These are phyloP conservation scores for Filobasidium floriforme DNA, from an alignment of 768 basidiomycete species.

Conservation along the genomic window DNA sequence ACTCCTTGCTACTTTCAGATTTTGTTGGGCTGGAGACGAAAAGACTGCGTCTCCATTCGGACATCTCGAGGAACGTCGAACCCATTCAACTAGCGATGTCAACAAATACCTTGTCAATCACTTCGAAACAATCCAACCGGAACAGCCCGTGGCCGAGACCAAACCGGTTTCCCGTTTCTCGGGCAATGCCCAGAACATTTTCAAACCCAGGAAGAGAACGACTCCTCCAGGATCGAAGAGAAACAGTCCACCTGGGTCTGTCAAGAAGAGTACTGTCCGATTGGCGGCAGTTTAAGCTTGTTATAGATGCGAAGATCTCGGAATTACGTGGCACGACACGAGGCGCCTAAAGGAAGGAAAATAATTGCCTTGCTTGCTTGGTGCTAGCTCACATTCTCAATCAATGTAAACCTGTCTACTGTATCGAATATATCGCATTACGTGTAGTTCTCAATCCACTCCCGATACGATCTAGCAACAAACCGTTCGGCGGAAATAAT, in stretches of 20 bases:
- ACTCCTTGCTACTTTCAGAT: slow-evolving; percentile 24
- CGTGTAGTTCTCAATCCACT: too few relatives aligned
- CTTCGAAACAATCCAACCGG: slow-evolving; percentile 9
- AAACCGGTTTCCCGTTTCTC: background rate
- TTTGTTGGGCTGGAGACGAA: slow-evolving; percentile 40
- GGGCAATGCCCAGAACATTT: background rate
- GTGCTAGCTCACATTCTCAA: too few relatives aligned
- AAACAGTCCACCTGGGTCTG: slow-evolving; percentile 6
- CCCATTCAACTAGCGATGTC: slow-evolving; percentile 27
- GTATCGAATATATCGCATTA: too few relatives aligned
- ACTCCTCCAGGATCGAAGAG: slow-evolving; percentile 1
- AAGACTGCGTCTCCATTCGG: slow-evolving; percentile 8
- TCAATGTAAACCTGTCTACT: too few relatives aligned
- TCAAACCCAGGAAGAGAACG: background rate
- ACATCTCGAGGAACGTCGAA: slow-evolving; percentile 19
- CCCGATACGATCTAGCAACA: too few relatives aligned
- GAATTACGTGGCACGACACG: background rate
- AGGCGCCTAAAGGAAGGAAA: background rate
- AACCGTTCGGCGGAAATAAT: too few relatives aligned
- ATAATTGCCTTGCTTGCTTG: too few relatives aligned
- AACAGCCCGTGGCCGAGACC: background rate
- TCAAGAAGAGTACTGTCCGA: background rate
- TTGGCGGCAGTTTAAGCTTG: background rate
- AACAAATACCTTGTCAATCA: slow-evolving; percentile 20
- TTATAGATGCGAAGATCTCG: background rate